A percentile compares a stretch with the other conserved stretches of the same genome.
These are phyloP conservation scores for Boletus patriciae DNA, from an alignment of 768 basidiomycete species.

Conservation along the genomic window DNA sequence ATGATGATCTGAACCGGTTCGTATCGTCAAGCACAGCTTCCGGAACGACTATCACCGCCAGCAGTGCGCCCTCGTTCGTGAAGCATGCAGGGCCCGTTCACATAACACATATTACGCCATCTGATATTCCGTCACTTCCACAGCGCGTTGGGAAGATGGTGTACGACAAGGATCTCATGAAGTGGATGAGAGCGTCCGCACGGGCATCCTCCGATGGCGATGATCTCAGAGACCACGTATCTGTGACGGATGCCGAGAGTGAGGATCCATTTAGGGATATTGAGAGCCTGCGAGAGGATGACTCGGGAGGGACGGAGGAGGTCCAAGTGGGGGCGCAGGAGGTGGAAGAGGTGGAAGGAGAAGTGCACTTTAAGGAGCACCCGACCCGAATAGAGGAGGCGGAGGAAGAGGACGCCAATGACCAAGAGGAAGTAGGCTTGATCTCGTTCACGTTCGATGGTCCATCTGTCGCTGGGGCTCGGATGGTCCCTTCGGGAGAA, in stretches of 20 bases:
- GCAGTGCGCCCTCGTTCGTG: conserved; percentile 77
- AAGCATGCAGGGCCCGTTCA: conserved; percentile 81
- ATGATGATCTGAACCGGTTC: conserved; percentile 82
- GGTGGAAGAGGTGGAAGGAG: conserved; percentile 16
- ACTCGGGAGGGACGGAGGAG: conserved; percentile 32
- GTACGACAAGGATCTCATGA: conserved; percentile 80
- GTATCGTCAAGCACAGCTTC: conserved; percentile 88
- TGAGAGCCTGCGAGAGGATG: conserved; percentile 77
- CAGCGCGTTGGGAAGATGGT: conserved; percentile 86
- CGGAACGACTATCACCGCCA: conserved; percentile 65
- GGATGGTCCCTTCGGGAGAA: conserved; percentile 45
- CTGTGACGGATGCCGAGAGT: conserved; percentile 48
- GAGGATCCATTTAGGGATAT: conserved; percentile 93
- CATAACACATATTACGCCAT: conserved; percentile 77
- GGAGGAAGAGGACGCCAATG: conserved; percentile 47
- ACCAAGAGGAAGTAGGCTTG: conserved; percentile 66
- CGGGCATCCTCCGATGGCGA: conserved; percentile 32
- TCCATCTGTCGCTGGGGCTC: conserved; percentile 51
- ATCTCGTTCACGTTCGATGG: conserved; percentile 74
- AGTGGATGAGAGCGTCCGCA: conserved; percentile 72
- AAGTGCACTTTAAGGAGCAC: conserved; percentile 18
- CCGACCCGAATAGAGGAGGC: conserved; percentile 47
- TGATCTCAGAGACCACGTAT: conserved; percentile 31
- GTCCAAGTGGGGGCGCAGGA: conserved; percentile 9
- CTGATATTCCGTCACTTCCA: conserved; percentile 72